phyloP scores from a whole-genome alignment of 148 eudicot species.

The Cornus kousa region DNA sequence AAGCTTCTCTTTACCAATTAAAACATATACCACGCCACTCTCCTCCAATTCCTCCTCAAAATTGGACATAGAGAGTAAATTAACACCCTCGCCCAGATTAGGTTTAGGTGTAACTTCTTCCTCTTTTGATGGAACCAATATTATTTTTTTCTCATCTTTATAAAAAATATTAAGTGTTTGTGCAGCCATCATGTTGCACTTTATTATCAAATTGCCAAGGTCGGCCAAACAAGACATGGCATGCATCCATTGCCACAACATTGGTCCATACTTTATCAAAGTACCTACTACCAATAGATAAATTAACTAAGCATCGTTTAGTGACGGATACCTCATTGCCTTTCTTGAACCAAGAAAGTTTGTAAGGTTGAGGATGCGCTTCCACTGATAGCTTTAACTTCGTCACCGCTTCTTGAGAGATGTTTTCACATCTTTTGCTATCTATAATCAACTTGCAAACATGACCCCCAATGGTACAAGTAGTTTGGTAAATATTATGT shows the following conservation, averaged over 20 bases:
- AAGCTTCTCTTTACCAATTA: too few species aligned
- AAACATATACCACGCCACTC: too few species aligned
- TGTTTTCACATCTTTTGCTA: background rate
- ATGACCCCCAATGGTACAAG: background rate
- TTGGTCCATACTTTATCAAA: background rate
- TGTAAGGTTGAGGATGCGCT: background rate
- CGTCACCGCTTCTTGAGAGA: background rate
- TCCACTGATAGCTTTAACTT: background rate
- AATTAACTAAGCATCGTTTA: background rate
- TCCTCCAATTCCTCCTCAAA: too few species aligned
- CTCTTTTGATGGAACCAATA: background rate
- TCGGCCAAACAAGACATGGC: background rate
- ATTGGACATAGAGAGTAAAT: too few species aligned
- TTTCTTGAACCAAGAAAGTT: background rate
- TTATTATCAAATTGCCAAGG: background rate
- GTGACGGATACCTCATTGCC: background rate
- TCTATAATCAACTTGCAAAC: background rate
- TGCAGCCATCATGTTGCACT: background rate
- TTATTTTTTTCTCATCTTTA: background rate
- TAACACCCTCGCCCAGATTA: background rate
- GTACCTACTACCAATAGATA: background rate
- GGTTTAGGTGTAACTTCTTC: background rate
- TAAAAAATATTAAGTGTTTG: background rate
- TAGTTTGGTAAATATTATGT: too few species aligned
- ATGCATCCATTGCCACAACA: background rate